A percentile compares a stretch with the other conserved stretches of the same genome.
phyloP scores from a whole-genome alignment of 208 protist species.

The Phytomonas serpens region DNA sequence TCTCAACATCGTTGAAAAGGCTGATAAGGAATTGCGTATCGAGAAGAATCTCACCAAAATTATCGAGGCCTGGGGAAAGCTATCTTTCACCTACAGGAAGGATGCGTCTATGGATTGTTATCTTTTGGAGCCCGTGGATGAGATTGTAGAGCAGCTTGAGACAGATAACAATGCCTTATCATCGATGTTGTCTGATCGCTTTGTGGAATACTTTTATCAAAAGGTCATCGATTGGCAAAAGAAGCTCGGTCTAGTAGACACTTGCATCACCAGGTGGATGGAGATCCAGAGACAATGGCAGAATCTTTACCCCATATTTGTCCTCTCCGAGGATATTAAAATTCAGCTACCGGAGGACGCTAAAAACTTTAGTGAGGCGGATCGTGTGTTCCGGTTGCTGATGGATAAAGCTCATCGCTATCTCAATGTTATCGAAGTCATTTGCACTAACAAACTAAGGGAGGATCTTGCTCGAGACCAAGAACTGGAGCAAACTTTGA shows the following conservation, averaged over 20 bases:
- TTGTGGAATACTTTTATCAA: slow-evolving; percentile 96
- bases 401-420: slow-evolving; percentile 91
- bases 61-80: slow-evolving; percentile 90
- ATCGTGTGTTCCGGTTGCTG: slow-evolving; percentile 83
- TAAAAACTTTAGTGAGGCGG: slow-evolving; percentile 91
- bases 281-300: slow-evolving; percentile 96
- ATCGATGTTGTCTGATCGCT: slow-evolving; percentile 94
- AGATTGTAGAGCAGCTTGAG: slow-evolving; percentile 94
- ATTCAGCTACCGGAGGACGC: slow-evolving; percentile 96
- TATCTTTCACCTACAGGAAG: slow-evolving; percentile 88
- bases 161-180: slow-evolving; percentile 94
- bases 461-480: slow-evolving; percentile 84
- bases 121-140: slow-evolving; percentile 89
- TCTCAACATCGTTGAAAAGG: slow-evolving; percentile 95
- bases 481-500: slow-evolving; percentile 86
- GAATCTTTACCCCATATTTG: slow-evolving; percentile 98
- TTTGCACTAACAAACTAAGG: slow-evolving; percentile 74
- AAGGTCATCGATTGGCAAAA: slow-evolving; percentile 94
- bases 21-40: slow-evolving; percentile 96
- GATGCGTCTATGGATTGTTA: slow-evolving; percentile 83
- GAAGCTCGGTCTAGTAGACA: slow-evolving; percentile 93
- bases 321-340: slow-evolving; percentile 96
- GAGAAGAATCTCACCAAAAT: slow-evolving; percentile 96
- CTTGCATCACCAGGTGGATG: slow-evolving; percentile 93
- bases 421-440: slow-evolving; percentile 88